These are phyloP conservation scores for Psidium friedrichsthalianum DNA, from an alignment of 345 rosid genomes.

Conservation along the genomic window DNA sequence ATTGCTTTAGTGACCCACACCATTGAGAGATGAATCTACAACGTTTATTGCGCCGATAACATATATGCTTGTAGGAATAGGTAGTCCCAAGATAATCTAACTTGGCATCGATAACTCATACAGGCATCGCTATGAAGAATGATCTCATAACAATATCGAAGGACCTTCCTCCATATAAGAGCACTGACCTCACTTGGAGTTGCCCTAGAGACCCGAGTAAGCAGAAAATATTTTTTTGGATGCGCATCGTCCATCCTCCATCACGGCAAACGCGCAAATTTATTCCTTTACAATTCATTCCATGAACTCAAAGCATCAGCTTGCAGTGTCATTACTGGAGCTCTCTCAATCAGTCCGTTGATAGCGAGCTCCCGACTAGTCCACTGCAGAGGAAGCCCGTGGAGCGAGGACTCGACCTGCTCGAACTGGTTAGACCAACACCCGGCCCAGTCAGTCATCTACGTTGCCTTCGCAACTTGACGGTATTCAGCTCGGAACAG, in stretches of 20 bases:
- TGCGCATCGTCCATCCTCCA: neutral
- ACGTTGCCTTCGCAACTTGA: slow-evolving; percentile 27
- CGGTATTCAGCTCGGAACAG: slow-evolving; percentile 8
- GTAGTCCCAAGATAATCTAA: neutral
- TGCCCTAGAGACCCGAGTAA: neutral
- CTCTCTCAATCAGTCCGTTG: slow-evolving; percentile 22
- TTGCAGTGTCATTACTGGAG: slow-evolving; percentile 5
- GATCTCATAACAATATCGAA: neutral
- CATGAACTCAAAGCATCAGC: slow-evolving; percentile 12
- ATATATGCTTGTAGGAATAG: neutral
- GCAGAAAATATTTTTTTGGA: neutral
- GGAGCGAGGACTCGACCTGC: slow-evolving; percentile 19
- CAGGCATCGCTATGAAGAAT: neutral
- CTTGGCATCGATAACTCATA: neutral
- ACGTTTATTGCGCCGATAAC: neutral
- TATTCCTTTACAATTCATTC: slow-evolving; percentile 11
- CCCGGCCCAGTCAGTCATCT: slow-evolving; percentile 20
- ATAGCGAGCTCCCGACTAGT: neutral
- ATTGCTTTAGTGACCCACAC: neutral
- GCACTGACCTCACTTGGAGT: neutral
- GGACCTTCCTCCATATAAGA: neutral
- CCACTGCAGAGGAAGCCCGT: slow-evolving; percentile 3
- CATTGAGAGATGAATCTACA: neutral
- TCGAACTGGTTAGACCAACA: slow-evolving; percentile 33
- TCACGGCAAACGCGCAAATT: neutral